Evolutionary conservation across 2,329 filamentous ascomycete species (phyloP).

Genomic region (Scleromitrula shiraiana): DNA sequence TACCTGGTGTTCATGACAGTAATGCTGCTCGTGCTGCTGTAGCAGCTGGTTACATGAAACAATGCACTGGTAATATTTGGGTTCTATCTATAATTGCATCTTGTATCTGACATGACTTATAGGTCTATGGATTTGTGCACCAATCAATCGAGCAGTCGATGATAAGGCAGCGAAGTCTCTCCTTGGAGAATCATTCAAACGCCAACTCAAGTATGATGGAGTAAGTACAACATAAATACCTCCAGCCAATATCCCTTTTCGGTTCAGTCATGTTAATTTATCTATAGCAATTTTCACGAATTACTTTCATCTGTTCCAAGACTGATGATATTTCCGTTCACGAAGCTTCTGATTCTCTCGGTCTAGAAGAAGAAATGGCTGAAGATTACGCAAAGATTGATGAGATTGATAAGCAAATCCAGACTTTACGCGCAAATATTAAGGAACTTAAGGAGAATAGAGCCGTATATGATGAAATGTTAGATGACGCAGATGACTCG

Average conservation of each 20-base stretch:
- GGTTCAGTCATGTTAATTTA: background rate
- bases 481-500: slow-evolving; percentile 34
- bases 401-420: slow-evolving; percentile 13
- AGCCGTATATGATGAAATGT: slow-evolving; percentile 27
- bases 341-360: slow-evolving; percentile 32
- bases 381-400: slow-evolving; percentile 31
- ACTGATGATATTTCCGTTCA: slow-evolving; percentile 48
- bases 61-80: slow-evolving; percentile 36
- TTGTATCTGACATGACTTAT: background rate
- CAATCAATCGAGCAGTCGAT: slow-evolving; percentile 52
- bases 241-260: background rate
- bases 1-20: slow-evolving; percentile 46
- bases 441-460: slow-evolving; percentile 29
- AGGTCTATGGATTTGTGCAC: slow-evolving; percentile 54
- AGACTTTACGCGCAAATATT: slow-evolving; percentile 18
- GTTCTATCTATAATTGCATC: background rate
- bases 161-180: slow-evolving; percentile 50
- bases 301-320: slow-evolving; percentile 51
- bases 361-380: slow-evolving; percentile 30
- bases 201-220: slow-evolving; percentile 52
- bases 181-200: slow-evolving; percentile 48
- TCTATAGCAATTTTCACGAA: slow-evolving; percentile 4
- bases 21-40: slow-evolving; percentile 40
- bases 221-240: slow-evolving; percentile 15
- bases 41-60: slow-evolving; percentile 47